A percentile compares a stretch with the other conserved stretches of the same genome.
Evolutionary conservation across 139 green algal species (phyloP).

Genomic region (Chlorella sp.): DNA sequence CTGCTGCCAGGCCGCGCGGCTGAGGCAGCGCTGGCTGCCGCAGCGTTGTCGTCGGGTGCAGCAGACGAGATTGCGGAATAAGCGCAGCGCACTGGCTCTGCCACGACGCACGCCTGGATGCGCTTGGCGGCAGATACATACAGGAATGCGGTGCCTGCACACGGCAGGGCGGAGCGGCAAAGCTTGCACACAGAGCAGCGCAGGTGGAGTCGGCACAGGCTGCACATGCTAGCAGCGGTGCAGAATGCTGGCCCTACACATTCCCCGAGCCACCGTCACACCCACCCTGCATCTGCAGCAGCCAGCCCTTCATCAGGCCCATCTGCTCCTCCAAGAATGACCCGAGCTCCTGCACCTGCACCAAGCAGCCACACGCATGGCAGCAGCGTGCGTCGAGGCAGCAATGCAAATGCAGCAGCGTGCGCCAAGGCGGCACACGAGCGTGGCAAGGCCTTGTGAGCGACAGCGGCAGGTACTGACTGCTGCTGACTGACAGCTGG

Average conservation of each 20-base stretch:
- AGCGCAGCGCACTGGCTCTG: slow-evolving; percentile 29
- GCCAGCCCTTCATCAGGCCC: slow-evolving; percentile 44
- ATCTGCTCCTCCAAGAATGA: slow-evolving; percentile 47
- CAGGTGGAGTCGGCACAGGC: background rate
- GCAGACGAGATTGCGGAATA: too few relatives aligned
- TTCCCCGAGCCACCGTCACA: too few relatives aligned
- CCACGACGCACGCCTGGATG: slow-evolving; percentile 36
- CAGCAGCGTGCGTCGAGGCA: too few relatives aligned
- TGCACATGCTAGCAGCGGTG: too few relatives aligned
- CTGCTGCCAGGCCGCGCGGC: background rate
- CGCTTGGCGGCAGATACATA: slow-evolving; percentile 30
- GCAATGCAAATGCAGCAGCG: too few relatives aligned
- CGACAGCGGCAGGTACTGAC: too few relatives aligned
- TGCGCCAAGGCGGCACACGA: too few relatives aligned
- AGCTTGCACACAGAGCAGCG: too few relatives aligned
- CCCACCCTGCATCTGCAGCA: slow-evolving; percentile 25
- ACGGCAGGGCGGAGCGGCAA: too few relatives aligned
- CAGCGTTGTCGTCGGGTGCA: background rate
- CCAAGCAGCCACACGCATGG: background rate
- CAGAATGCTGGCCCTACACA: too few relatives aligned
- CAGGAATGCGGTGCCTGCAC: slow-evolving; percentile 37
- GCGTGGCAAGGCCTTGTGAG: too few relatives aligned
- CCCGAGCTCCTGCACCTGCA: slow-evolving; percentile 43
- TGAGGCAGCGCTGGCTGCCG: background rate
- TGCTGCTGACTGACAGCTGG: too few relatives aligned